Evolutionary conservation across 441 rosid genomes (phyloP).

Genomic region (Pelargonium hybrid): DNA sequence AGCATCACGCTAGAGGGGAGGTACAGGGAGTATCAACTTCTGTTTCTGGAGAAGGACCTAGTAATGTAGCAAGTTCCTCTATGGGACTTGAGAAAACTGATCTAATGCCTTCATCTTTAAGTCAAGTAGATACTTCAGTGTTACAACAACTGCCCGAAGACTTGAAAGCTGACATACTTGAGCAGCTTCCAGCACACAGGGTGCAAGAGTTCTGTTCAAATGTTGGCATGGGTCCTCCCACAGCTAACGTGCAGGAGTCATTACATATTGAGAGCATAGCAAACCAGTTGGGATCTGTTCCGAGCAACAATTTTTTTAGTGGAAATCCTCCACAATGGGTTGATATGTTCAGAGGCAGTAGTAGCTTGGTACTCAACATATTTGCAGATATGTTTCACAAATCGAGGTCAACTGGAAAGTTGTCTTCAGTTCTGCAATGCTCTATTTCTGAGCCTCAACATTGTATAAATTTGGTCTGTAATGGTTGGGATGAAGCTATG

Average conservation of each 20-base stretch:
- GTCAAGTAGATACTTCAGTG: constrained; percentile 70
- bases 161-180: constrained; percentile 53
- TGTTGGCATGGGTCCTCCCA: constrained; percentile 23
- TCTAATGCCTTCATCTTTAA: constrained; percentile 64
- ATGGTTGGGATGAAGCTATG: constrained; percentile 40
- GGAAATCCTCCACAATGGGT: constrained; percentile 85
- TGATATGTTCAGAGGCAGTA: constrained; percentile 49
- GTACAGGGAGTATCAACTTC: constrained; percentile 14
- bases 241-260: constrained; percentile 28
- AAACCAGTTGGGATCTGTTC: constrained; percentile 23
- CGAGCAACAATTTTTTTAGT: constrained; percentile 38
- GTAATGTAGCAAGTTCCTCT: constrained; percentile 19
- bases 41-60: constrained; percentile 25
- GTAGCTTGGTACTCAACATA: constrained; percentile 31
- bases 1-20: constrained; percentile 26
- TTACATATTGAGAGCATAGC: constrained; percentile 20
- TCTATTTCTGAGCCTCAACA: constrained; percentile 28
- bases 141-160: constrained; percentile 76
- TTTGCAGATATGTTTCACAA: constrained; percentile 50
- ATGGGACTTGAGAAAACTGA: constrained; percentile 28
- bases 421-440: constrained; percentile 51
- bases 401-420: constrained; percentile 33
- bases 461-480: constrained; percentile 29
- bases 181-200: constrained; percentile 49
- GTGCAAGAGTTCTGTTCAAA: constrained; percentile 25